Percentiles rank a stretch among this genome's conserved stretches.
Conservation (phyloP, 192 early-diverging fungal species). For the Physocladia obscura region DNA sequence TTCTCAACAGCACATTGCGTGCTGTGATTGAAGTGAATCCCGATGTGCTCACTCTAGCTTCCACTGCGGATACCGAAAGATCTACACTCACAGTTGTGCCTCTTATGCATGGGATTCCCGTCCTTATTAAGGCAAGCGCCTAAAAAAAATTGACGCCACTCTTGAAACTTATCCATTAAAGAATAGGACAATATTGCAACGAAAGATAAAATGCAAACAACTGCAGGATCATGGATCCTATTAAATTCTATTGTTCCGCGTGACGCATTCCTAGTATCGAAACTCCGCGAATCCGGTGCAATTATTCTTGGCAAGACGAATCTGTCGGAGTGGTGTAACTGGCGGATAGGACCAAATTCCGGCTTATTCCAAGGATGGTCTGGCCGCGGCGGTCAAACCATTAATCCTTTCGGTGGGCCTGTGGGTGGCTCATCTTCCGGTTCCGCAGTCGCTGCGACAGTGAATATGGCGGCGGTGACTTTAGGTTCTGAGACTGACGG, state of each 20-base stretch:
- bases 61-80: conserved; percentile 19
- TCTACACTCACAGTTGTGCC: not conserved
- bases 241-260: conserved; percentile 15
- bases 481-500: conserved; percentile 29
- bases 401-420: not conserved
- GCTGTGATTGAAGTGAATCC: conserved; percentile 37
- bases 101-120: conserved; percentile 34
- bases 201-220: conserved; percentile 29
- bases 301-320: conserved; percentile 39
- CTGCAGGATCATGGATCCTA: conserved; percentile 34
- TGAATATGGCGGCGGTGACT: conserved; percentile 2
- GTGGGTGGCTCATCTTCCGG: conserved; percentile 9
- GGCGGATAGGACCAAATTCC: not conserved
- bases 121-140: conserved; percentile 29
- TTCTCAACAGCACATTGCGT: not conserved
- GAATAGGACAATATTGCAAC: conserved; percentile 38
- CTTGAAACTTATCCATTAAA: not conserved
- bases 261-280: conserved; percentile 30
- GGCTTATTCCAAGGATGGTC: conserved; percentile 42
- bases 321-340: conserved; percentile 39
- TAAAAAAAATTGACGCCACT: not conserved
- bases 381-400: conserved; percentile 36
- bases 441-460: not conserved
- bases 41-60: conserved; percentile 22
- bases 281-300: conserved; percentile 33